phyloP scores from a whole-genome alignment of 257 asterid genomes.

The Solanum boliviense region DNA sequence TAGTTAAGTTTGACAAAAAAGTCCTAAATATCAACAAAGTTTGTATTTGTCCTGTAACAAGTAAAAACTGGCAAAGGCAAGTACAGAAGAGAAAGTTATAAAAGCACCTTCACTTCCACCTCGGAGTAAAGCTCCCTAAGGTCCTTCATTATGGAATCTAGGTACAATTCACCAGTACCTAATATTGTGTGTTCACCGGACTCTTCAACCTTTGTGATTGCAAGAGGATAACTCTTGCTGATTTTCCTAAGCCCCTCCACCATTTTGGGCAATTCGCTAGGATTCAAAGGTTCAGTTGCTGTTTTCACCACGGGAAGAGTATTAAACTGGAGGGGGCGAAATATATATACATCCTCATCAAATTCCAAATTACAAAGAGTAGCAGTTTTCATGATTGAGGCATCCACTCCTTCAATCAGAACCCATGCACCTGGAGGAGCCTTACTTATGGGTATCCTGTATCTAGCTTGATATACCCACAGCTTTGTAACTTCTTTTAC shows the following conservation, averaged over 20 bases:
- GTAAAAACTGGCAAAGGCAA: not conserved
- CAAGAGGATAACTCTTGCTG: conserved; percentile 97
- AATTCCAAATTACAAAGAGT: conserved; percentile 73
- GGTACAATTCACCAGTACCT: conserved; percentile 90
- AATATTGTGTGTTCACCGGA: conserved; percentile 97
- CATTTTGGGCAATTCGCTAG: conserved; percentile 97
- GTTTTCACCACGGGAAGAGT: conserved; percentile 98
- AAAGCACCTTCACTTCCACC: conserved; percentile 92
- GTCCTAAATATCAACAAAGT: not conserved
- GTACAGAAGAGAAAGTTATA: not conserved
- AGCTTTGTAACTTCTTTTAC: conserved; percentile 86
- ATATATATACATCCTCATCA: conserved; percentile 80
- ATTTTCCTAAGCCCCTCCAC: conserved; percentile 97
- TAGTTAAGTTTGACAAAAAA: not conserved
- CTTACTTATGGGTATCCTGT: conserved; percentile 86
- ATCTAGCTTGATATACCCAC: conserved; percentile 98
- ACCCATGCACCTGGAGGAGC: conserved; percentile 99
- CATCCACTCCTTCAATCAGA: conserved; percentile 98
- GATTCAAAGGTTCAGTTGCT: conserved; percentile 95
- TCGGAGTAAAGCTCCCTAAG: conserved; percentile 97
- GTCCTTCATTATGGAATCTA: conserved; percentile 97
- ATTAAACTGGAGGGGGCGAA: conserved; percentile 90
- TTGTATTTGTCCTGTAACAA: not conserved
- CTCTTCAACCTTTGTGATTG: conserved; percentile 95
- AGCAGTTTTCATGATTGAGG: conserved; percentile 98